phyloP scores from a whole-genome alignment of 495 filamentous ascomycete species.

The Neurospora cerealis region DNA sequence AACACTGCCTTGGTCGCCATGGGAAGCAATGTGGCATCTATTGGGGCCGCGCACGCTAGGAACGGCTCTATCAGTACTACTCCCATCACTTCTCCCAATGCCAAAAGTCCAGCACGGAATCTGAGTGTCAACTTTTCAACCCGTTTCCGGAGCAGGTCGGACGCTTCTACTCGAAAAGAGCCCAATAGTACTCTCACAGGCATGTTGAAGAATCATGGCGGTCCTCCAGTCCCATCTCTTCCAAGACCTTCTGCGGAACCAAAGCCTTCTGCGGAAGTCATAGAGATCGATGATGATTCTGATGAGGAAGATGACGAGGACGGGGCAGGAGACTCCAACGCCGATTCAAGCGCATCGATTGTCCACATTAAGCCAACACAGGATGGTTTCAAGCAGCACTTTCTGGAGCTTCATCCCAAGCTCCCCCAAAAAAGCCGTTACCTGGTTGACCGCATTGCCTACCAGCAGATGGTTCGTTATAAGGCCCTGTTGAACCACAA shows the following conservation, averaged over 20 bases:
- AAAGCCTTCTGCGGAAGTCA: constrained; percentile 20
- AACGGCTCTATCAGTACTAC: constrained; percentile 49
- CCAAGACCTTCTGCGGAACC: constrained; percentile 27
- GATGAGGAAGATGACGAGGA: constrained; percentile 42
- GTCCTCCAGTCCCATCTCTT: constrained; percentile 47
- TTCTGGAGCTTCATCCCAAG: constrained; percentile 58
- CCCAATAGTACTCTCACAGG: constrained; percentile 21
- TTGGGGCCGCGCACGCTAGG: constrained; percentile 46
- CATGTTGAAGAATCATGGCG: constrained; percentile 46
- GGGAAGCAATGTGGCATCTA: constrained; percentile 48
- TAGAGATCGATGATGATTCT: constrained; percentile 22
- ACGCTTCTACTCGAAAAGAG: constrained; percentile 27
- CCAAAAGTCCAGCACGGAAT: constrained; percentile 25
- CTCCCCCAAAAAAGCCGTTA: constrained; percentile 38
- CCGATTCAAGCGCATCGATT: constrained; percentile 33
- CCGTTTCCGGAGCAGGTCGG: constrained; percentile 66
- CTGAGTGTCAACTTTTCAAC: constrained; percentile 39
- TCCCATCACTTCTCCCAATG: constrained; percentile 35
- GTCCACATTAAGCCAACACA: constrained; percentile 59
- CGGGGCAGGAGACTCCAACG: constrained; percentile 39
- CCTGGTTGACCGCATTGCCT: constrained; percentile 72
- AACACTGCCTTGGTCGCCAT: constrained; percentile 58
- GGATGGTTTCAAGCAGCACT: constrained; percentile 69
- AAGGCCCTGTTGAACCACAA: constrained; percentile 65
- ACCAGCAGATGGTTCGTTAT: constrained; percentile 71